Evolutionary conservation across 306 rosid genomes (phyloP).

Genomic region (Dalbergia oliveri): DNA sequence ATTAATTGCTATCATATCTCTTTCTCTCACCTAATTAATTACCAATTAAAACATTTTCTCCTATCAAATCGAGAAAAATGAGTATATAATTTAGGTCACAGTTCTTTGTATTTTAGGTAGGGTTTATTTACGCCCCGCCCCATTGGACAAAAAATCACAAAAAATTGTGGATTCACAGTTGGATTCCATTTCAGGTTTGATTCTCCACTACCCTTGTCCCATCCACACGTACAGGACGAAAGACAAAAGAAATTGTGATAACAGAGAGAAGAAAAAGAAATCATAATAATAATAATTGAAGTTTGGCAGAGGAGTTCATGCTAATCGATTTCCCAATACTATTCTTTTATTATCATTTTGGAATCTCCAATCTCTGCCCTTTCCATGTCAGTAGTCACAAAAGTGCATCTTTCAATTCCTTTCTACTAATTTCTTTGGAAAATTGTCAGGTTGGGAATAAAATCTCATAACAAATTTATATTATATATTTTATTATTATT

Average conservation of each 20-base stretch:
- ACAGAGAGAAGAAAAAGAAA: background rate
- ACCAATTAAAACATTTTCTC: no score
- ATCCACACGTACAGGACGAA: background rate
- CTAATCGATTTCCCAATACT: background rate
- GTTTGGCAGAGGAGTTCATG: background rate
- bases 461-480: no score
- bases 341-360: background rate
- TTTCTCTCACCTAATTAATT: no score
- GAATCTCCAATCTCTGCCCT: background rate
- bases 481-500: no score
- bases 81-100: no score
- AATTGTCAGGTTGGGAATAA: no score
- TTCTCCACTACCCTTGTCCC: constrained; percentile 52
- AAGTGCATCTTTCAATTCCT: constrained; percentile 20
- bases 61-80: no score
- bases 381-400: background rate
- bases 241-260: constrained; percentile 33
- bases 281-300: background rate
- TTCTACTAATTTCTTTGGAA: background rate
- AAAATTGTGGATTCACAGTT: constrained; percentile 51
- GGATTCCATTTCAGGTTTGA: constrained; percentile 59
- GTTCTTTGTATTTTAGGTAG: background rate
- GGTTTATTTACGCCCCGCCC: background rate
- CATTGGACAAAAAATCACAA: background rate
- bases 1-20: no score